A percentile compares a stretch with the other conserved stretches of the same genome.
phyloP scores from a whole-genome alignment of 2,329 filamentous ascomycete species.

The Beauveria varroae region DNA sequence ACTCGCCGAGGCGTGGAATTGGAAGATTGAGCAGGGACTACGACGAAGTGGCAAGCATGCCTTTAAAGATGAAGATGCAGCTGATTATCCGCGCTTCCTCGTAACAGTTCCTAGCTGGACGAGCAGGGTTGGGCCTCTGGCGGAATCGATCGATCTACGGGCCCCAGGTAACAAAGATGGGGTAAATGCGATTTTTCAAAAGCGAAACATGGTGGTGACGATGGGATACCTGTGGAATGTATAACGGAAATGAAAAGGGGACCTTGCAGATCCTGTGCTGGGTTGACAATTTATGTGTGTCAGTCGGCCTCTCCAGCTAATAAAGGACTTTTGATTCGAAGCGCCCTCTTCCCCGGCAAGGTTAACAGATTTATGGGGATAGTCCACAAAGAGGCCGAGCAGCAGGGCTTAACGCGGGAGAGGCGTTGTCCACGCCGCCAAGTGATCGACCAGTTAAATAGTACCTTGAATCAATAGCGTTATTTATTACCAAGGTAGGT shows the following conservation, averaged over 20 bases:
- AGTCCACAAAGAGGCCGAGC: conserved; percentile 6
- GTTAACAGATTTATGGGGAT: background rate
- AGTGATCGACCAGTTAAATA: background rate
- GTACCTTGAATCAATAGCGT: background rate
- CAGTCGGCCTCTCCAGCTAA: too few species aligned
- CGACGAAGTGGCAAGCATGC: background rate
- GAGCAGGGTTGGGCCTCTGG: background rate
- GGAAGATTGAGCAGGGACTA: conserved; percentile 1
- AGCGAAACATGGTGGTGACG: background rate
- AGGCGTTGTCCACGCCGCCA: background rate
- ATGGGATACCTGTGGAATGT: background rate
- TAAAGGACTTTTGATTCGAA: too few species aligned
- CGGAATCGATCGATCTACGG: background rate
- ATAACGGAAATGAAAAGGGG: background rate
- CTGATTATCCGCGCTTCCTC: background rate
- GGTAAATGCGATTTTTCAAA: background rate
- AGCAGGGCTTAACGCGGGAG: background rate
- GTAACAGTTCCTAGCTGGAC: background rate
- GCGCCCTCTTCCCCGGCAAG: too few species aligned
- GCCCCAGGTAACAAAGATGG: background rate
- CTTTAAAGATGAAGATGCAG: background rate
- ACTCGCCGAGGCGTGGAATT: background rate
- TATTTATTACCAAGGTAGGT: too few species aligned
- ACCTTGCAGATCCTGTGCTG: background rate
- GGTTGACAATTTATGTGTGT: background rate